These are phyloP conservation scores for Thermomucor indicae-seudaticae DNA, from an alignment of 371 early-diverging fungal genomes.

Conservation along the genomic window DNA sequence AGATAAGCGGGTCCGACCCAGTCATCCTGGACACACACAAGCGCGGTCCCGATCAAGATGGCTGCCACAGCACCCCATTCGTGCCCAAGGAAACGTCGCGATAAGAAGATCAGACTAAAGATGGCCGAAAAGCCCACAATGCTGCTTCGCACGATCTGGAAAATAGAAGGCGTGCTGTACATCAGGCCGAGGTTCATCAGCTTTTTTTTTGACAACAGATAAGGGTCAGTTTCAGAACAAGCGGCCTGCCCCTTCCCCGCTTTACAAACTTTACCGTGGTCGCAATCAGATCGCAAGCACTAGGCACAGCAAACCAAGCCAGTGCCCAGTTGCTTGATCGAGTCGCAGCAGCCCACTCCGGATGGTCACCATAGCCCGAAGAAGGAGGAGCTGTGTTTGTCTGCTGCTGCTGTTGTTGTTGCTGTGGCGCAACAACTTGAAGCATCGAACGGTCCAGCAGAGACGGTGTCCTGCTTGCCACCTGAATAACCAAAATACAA, in stretches of 20 bases:
- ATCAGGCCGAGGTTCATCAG: conserved; percentile 39
- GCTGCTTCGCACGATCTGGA: conserved; percentile 43
- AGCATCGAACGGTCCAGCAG: conserved; percentile 28
- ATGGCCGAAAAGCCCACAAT: conserved; percentile 47
- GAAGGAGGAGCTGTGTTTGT: not conserved
- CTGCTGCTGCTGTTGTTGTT: conserved; percentile 6
- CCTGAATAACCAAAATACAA: conserved; percentile 35
- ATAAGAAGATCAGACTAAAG: conserved; percentile 32
- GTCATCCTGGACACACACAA: conserved; percentile 14
- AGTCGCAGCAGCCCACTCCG: conserved; percentile 15
- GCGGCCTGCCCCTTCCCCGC: not conserved
- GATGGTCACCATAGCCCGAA: conserved; percentile 12
- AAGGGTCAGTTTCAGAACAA: not conserved
- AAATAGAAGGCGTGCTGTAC: conserved; percentile 41
- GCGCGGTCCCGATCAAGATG: conserved; percentile 26
- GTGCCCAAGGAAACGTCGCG: conserved; percentile 31
- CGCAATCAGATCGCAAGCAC: conserved; percentile 40
- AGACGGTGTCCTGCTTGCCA: conserved; percentile 29
- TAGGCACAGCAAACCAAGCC: conserved; percentile 36
- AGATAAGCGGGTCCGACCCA: conserved; percentile 31
- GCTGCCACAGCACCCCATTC: conserved; percentile 32
- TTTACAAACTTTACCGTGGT: conserved; percentile 28
- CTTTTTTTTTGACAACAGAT: conserved; percentile 12
- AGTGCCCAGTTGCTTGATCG: conserved; percentile 28
- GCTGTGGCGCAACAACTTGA: conserved; percentile 32